Evolutionary conservation across 2,329 filamentous ascomycete species (phyloP), one percentile per base, ranked within the genome.

Genomic region (Trichoderma pleuroti): DNA sequence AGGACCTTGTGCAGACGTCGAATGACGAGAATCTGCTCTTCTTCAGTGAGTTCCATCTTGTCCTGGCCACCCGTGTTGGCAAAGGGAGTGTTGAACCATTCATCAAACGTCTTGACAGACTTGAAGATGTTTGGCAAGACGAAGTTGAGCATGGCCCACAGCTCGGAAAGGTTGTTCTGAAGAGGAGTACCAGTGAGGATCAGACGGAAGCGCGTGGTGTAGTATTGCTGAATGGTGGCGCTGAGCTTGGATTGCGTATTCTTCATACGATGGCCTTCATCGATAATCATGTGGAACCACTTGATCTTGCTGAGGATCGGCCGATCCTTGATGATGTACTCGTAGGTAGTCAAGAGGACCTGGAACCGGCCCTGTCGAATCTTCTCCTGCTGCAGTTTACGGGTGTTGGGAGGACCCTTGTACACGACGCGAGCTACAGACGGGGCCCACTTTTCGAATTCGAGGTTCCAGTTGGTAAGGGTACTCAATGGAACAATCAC

Each of bases 61-160:
- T 99, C 96, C 82, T 98, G 95, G 52, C 93, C 91, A 82, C 96
- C 96, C 6, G 96, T 99, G 80, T 99, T 99, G 75, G 96, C 96
- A 80, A 99, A 99, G 0, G 96, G 96, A 30, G 96, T 99, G 80
- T 98, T 99, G 89, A 99, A 99, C 96, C 96, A 99, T 81, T 99
- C 96, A 80, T 99, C 96, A 78, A 99, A 99, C 2, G 95, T 98
- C 80, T 96, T 98, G 73, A 95, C 94, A 2, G 96, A 98, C 81
- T 99, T 99, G 90, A 99, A 99, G 75, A 99, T 99, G 76, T 93
- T 98, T 4, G 96, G 96, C 62, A 99, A 85, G 52, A 98, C 96
- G 81, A 99, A 99, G 84, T 99, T 99, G 77, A 99, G 92, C 85
- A 99, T 91, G 30, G 96, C 93, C 96, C 96, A 99, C 76, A 99